These are phyloP conservation scores for Mortierella sp. DNA, from an alignment of 371 early-diverging fungal genomes.

Conservation along the genomic window DNA sequence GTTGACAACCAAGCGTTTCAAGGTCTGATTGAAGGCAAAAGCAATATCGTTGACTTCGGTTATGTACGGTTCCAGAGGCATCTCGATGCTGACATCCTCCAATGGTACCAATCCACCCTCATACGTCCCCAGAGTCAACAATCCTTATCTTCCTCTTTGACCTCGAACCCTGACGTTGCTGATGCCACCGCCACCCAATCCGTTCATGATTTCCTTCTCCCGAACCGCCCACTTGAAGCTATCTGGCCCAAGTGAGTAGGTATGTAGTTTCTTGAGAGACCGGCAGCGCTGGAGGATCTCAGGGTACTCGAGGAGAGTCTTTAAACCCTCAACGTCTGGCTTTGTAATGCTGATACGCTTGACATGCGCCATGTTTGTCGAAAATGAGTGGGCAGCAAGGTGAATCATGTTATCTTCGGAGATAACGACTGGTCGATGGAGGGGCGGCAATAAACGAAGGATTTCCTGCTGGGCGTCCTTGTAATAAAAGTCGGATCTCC, in stretches of 20 bases:
- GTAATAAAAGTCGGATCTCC: neutral
- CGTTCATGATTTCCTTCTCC: neutral
- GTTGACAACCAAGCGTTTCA: too few species aligned
- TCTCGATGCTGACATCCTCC: too few species aligned
- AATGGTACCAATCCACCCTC: too few species aligned
- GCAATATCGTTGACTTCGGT: too few species aligned
- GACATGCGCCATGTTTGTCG: neutral
- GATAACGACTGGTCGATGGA: neutral
- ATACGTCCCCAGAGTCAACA: too few species aligned
- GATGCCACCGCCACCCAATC: too few species aligned
- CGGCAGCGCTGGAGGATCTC: neutral
- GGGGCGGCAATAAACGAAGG: neutral
- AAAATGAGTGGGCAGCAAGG: neutral
- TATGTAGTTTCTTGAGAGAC: too few species aligned
- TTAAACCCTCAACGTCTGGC: neutral
- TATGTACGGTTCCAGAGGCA: too few species aligned
- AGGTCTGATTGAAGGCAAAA: too few species aligned
- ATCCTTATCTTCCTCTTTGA: neutral
- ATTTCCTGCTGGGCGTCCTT: neutral
- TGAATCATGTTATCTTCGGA: neutral
- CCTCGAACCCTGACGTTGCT: too few species aligned
- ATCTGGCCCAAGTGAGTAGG: neutral
- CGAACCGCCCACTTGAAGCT: neutral
- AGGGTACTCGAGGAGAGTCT: neutral
- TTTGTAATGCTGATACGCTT: neutral